phyloP scores from a whole-genome alignment of 495 filamentous ascomycete species.

The Aspergillus bertholletiae region DNA sequence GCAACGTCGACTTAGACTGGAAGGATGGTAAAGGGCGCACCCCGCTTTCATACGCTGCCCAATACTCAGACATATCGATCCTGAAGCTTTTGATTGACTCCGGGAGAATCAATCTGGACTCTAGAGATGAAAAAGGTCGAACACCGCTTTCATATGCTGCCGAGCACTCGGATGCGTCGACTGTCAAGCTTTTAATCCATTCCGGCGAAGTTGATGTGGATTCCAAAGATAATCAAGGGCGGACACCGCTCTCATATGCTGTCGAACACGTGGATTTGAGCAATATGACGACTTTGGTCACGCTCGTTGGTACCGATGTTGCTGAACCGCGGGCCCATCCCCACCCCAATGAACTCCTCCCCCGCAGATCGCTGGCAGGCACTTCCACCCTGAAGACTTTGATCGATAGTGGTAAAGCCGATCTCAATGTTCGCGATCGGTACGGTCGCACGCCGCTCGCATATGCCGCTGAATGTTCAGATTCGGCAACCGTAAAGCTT shows the following conservation, averaged over 20 bases:
- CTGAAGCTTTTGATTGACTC: background rate
- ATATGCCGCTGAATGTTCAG: no score
- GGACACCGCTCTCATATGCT: background rate
- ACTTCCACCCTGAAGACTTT: no score
- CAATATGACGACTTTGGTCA: no score
- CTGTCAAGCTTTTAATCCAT: constrained; percentile 6
- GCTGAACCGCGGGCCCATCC: no score
- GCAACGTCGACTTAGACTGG: background rate
- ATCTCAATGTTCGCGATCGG: no score
- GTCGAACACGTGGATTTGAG: no score
- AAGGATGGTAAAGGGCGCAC: background rate
- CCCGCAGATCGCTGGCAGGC: no score
- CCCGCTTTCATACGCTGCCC: background rate
- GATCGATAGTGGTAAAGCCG: no score
- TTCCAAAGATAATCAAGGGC: background rate
- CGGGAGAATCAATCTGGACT: background rate
- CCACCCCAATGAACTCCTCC: no score
- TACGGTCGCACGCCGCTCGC: no score
- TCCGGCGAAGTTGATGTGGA: background rate
- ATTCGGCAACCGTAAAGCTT: no score
- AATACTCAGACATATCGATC: background rate
- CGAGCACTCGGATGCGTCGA: constrained; percentile 3
- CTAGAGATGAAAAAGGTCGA: background rate
- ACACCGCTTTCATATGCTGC: constrained; percentile 15
- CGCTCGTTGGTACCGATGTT: no score